Percentiles rank a stretch among this genome's conserved stretches.
These are phyloP conservation scores for Phylloporus sp. DNA, from an alignment of 1,284 basidiomycete species.

Conservation along the genomic window DNA sequence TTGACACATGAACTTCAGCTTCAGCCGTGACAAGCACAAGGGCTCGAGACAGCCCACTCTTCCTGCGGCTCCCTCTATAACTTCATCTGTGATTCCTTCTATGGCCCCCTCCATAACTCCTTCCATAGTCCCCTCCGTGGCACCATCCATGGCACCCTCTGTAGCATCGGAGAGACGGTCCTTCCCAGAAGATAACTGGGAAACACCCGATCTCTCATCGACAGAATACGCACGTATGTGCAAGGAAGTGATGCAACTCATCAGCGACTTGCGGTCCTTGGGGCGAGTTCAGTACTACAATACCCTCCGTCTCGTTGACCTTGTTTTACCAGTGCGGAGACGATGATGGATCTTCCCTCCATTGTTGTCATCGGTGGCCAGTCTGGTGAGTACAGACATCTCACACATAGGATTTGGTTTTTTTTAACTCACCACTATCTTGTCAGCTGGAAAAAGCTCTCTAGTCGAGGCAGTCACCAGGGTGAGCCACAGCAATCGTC, in stretches of 20 bases:
- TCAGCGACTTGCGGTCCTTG: slow-evolving; percentile 46
- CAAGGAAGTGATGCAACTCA: slow-evolving; percentile 49
- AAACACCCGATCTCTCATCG: slow-evolving; percentile 27
- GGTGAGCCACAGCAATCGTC: slow-evolving; percentile 38
- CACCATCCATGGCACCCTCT: background rate
- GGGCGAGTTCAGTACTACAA: slow-evolving; percentile 39
- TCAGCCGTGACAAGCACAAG: background rate
- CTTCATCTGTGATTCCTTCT: background rate
- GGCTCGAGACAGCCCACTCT: background rate
- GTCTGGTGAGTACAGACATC: slow-evolving; percentile 46
- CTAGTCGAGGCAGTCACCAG: slow-evolving; percentile 61
- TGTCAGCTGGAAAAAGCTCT: slow-evolving; percentile 60
- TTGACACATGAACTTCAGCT: slow-evolving; percentile 11
- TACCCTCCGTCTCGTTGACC: background rate
- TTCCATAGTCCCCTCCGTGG: background rate
- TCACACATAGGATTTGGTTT: background rate
- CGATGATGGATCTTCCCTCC: slow-evolving; percentile 50
- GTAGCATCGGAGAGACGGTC: background rate
- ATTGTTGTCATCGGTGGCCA: slow-evolving; percentile 64
- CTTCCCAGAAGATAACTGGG: slow-evolving; percentile 17
- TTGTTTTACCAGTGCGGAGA: slow-evolving; percentile 40
- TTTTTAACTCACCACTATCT: slow-evolving; percentile 2
- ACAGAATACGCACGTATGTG: slow-evolving; percentile 51
- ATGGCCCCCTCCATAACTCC: background rate
- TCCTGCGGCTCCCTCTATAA: background rate